Evolutionary conservation across 2,329 filamentous ascomycete species (phyloP).

Genomic region (Cordyceps militaris): DNA sequence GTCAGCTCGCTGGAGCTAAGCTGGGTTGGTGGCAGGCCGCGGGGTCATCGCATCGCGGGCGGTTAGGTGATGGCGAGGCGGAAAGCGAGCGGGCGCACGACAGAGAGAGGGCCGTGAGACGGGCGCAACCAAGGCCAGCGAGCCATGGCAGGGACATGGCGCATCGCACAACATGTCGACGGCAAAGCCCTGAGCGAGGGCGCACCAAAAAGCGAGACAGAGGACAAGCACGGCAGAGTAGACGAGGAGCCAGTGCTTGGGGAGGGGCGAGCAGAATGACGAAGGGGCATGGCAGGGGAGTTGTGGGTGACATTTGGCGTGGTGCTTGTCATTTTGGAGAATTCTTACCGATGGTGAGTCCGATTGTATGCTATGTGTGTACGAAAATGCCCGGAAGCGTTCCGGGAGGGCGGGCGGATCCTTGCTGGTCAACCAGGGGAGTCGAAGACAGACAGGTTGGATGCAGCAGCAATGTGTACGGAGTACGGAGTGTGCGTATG

Average conservation of each 20-base stretch:
- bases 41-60: not conserved
- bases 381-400: not conserved
- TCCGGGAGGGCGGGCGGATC: slow-evolving; percentile 1
- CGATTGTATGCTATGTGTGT: not conserved
- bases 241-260: not conserved
- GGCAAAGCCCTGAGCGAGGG: not conserved
- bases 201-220: not conserved
- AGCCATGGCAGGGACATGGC: not conserved
- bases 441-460: not conserved
- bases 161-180: not conserved
- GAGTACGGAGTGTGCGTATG: not conserved
- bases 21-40: not conserved
- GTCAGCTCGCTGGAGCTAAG: not conserved
- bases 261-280: not conserved
- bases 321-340: not conserved
- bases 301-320: not conserved
- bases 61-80: not conserved
- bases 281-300: not conserved
- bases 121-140: not conserved
- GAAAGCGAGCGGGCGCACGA: not conserved
- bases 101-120: not conserved
- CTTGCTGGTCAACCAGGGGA: not conserved
- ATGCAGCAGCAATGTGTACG: not conserved
- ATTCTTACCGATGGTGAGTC: not conserved
- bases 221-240: not conserved